These are phyloP conservation scores for Lepraria neglecta DNA, from an alignment of 495 filamentous ascomycete genomes.

Conservation along the genomic window DNA sequence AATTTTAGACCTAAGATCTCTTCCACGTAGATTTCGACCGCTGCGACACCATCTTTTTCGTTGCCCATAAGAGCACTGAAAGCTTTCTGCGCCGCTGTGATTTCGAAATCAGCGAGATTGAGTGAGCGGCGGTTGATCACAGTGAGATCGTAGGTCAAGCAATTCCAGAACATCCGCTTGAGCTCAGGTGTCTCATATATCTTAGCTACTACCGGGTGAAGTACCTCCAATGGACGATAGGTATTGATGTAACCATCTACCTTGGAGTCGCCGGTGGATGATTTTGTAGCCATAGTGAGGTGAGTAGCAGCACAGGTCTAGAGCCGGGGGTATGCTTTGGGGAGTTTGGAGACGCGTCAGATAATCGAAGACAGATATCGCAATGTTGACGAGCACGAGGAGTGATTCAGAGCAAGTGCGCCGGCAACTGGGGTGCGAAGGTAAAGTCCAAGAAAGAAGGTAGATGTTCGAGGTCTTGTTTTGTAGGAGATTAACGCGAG, in stretches of 20 bases:
- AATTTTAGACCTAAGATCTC: slow-evolving; percentile 37
- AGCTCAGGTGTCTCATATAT: slow-evolving; percentile 9
- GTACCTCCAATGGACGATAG: slow-evolving; percentile 9
- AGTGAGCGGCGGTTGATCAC: slow-evolving; percentile 35
- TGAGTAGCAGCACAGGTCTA: not conserved
- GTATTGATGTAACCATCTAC: slow-evolving; percentile 7
- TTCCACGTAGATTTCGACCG: slow-evolving; percentile 38
- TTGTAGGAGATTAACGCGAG: too few species aligned
- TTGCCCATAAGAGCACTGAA: slow-evolving; percentile 34
- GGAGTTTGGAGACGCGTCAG: not conserved
- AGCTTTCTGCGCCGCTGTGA: slow-evolving; percentile 40
- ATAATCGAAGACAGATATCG: too few species aligned
- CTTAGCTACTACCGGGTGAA: slow-evolving; percentile 20
- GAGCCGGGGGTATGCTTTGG: not conserved
- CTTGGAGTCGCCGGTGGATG: not conserved
- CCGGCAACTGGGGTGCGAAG: too few species aligned
- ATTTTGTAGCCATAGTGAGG: slow-evolving; percentile 5
- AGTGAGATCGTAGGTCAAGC: slow-evolving; percentile 20
- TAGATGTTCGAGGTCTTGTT: too few species aligned
- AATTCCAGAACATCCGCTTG: slow-evolving; percentile 10
- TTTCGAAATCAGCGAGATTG: slow-evolving; percentile 35
- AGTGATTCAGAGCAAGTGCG: too few species aligned
- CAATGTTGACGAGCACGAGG: too few species aligned
- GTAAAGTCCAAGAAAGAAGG: too few species aligned
- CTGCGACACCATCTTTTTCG: slow-evolving; percentile 30